Base-by-base conservation (phyloP, 768 basidiomycete species). In the Inosperma sp. region DNA sequence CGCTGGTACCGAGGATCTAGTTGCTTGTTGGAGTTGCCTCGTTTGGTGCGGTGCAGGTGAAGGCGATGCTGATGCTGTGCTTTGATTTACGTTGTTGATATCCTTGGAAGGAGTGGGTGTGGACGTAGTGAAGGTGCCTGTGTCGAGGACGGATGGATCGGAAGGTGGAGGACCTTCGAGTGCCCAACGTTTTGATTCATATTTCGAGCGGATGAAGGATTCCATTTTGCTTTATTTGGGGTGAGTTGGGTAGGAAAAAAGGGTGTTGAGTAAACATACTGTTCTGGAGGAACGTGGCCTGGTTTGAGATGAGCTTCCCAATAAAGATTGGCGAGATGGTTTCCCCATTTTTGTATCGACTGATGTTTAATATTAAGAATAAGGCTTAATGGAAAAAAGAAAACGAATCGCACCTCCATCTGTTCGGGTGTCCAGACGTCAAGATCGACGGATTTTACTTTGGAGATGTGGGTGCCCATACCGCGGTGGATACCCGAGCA, bases 401-500 rank as follows among this genome's bases (percentile, higher is more conserved):
- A 16, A 79, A 23, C n/a, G 43, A 19, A 51, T 17, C 79, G 54
- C 59, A 92, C 93, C 71, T 85, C 83, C 87, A 98, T 93, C 71
- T 98, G 95, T 56, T 96, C 93, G 3, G 92, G 90, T 7, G 92
- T 94, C 95, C 95, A 98, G 13, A 88, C 81, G 61, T 98, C 95
- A 47, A 98, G 82, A 70, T 98, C 95, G 48, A 98, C n/a, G n/a
- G n/a, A n/a, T n/a, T n/a, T n/a, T n/a, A n/a, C n/a, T n/a, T n/a
- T n/a, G n/a, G n/a, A n/a, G 67, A 98, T 96, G 68, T 98, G 95
- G 0, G 94, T 96, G 53, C 95, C 95, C 91, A 98, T 93, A 33
- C 91, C 86, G 37, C 95, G 85, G 68, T 98, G 94, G 49, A 97
- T 88, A 22, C 95, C 95, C 12, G 94, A 97, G 70, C 95, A 98